Conservation (phyloP, 2,329 filamentous ascomycete species). For the Trichophyton rubrum region DNA sequence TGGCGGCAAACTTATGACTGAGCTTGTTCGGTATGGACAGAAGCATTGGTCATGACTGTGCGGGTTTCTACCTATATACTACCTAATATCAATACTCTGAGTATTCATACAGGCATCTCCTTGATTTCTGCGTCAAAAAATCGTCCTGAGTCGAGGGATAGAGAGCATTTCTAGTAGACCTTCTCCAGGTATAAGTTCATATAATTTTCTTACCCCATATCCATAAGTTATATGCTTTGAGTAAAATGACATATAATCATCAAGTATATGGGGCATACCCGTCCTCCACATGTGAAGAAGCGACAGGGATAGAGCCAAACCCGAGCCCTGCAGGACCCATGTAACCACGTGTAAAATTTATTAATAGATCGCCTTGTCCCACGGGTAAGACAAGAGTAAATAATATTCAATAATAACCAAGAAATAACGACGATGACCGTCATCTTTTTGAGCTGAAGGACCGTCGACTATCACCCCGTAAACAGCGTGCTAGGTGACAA, state of each 20-base stretch:
- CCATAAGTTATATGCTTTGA: background rate
- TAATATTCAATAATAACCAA: background rate
- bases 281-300: background rate
- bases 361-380: background rate
- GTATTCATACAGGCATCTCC: background rate
- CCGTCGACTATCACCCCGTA: background rate
- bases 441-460: background rate
- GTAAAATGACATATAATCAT: background rate
- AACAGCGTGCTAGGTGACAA: background rate
- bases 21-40: slow-evolving; percentile 14
- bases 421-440: background rate
- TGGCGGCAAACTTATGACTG: slow-evolving; percentile 17
- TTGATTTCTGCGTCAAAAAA: no score
- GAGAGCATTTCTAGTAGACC: background rate
- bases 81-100: background rate
- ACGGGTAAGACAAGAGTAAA: background rate
- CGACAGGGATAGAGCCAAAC: background rate
- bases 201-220: background rate
- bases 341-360: background rate
- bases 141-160: no score
- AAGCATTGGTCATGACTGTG: slow-evolving; percentile 10
- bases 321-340: background rate
- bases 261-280: background rate
- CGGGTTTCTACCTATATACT: background rate
- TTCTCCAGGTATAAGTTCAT: background rate